Percentiles rank a stretch among this genome's conserved stretches.
Conservation (phyloP, 345 rosid species). For the Dipteronia sinensis region DNA sequence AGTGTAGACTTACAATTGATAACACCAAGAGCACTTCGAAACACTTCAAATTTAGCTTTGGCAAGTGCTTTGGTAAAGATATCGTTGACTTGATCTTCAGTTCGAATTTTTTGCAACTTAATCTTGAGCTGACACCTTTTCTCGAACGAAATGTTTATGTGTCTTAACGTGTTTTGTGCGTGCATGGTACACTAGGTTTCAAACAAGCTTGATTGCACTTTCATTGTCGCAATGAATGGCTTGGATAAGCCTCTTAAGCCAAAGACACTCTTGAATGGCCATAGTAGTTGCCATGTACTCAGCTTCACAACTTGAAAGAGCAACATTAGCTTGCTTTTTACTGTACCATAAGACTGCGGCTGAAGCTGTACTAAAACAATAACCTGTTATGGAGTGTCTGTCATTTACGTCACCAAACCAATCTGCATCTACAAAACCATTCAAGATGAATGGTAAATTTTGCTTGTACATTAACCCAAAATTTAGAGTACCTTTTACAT, state of each 20-base stretch:
- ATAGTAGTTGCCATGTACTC: constrained; percentile 11
- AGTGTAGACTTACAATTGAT: constrained; percentile 6
- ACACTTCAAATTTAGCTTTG: constrained; percentile 3
- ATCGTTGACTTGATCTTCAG: background rate
- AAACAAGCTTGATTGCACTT: constrained; percentile 16
- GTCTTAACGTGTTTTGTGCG: constrained; percentile 2
- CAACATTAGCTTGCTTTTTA: background rate
- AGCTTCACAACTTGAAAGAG: constrained; percentile 12
- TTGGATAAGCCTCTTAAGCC: constrained; percentile 2
- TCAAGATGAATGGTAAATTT: background rate
- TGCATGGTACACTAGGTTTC: constrained; percentile 12
- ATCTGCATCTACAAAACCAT: constrained; percentile 11
- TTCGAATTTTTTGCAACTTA: background rate
- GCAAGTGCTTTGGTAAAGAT: constrained; percentile 2
- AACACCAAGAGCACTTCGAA: background rate
- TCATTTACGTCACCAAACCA: constrained; percentile 8
- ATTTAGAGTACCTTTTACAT: constrained; percentile 15
- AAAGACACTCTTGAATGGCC: constrained; percentile 11
- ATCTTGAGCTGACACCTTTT: constrained; percentile 3
- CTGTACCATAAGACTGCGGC: background rate
- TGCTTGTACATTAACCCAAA: background rate
- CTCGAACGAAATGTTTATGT: background rate
- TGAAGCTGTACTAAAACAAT: background rate
- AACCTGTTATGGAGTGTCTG: background rate
- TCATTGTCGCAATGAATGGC: background rate